A percentile compares a stretch with the other conserved stretches of the same genome.
These are phyloP conservation scores for Ettlia oleoabundans DNA, from an alignment of 139 green algal species.

Conservation along the genomic window DNA sequence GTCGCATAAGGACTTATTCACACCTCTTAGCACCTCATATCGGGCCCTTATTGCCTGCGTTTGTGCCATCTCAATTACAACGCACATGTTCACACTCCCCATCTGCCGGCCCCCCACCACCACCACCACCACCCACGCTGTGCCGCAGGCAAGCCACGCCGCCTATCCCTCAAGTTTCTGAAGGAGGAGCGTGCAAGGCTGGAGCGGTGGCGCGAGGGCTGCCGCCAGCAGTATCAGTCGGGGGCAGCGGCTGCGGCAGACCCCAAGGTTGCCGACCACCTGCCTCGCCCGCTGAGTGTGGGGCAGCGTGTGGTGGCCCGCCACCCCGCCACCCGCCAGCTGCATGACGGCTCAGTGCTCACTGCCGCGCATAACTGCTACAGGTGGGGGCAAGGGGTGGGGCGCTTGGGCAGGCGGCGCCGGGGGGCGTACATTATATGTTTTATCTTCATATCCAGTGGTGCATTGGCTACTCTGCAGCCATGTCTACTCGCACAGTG, in stretches of 20 bases:
- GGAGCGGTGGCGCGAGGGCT: slow-evolving; percentile 60
- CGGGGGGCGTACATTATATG: neutral
- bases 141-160: slow-evolving; percentile 65
- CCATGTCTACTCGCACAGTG: neutral
- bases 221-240: slow-evolving; percentile 54
- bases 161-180: slow-evolving; percentile 78
- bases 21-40: too few relatives aligned
- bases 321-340: slow-evolving; percentile 78
- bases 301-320: slow-evolving; percentile 83
- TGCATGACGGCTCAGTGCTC: slow-evolving; percentile 88
- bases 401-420: neutral
- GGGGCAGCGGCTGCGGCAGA: slow-evolving; percentile 12
- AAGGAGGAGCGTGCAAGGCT: slow-evolving; percentile 47
- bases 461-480: neutral
- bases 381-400: slow-evolving; percentile 43
- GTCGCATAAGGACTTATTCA: too few relatives aligned
- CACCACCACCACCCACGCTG: neutral
- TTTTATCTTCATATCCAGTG: neutral
- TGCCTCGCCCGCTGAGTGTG: slow-evolving; percentile 78
- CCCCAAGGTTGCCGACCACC: slow-evolving; percentile 39
- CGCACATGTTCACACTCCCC: too few relatives aligned
- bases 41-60: too few relatives aligned
- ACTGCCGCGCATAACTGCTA: slow-evolving; percentile 77
- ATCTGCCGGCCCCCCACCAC: neutral
- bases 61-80: too few relatives aligned